Evolutionary conservation across 768 basidiomycete genomes (phyloP).

Genomic region (Lepiota brunneoincarnata): DNA sequence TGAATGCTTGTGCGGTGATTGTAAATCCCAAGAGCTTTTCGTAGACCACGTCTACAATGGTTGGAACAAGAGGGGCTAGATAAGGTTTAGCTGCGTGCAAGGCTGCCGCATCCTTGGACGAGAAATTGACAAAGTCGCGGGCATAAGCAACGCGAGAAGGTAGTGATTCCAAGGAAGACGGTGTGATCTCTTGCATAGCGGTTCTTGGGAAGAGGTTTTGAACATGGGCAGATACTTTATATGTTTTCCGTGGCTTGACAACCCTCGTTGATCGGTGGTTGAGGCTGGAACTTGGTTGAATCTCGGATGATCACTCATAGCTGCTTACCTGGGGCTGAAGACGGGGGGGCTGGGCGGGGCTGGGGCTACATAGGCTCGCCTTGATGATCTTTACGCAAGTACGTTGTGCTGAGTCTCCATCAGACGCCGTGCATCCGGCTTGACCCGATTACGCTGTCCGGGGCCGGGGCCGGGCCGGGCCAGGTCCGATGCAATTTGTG

Average conservation of each 20-base stretch:
- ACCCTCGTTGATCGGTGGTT: background rate
- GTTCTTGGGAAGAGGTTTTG: slow-evolving; percentile 5
- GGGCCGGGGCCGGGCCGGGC: too few species aligned
- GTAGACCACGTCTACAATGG: slow-evolving; percentile 43
- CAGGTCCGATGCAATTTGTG: too few species aligned
- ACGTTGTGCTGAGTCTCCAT: too few species aligned
- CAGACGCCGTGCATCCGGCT: too few species aligned
- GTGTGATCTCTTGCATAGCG: slow-evolving; percentile 25
- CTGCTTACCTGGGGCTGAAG: too few species aligned
- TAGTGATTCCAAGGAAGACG: slow-evolving; percentile 27
- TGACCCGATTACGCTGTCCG: too few species aligned
- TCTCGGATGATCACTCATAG: too few species aligned
- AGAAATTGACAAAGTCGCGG: slow-evolving; percentile 44
- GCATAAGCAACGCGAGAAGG: slow-evolving; percentile 40
- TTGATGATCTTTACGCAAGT: too few species aligned
- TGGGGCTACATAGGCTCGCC: too few species aligned
- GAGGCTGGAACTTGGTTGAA: too few species aligned
- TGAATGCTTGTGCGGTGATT: slow-evolving; percentile 37
- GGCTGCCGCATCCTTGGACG: slow-evolving; percentile 36
- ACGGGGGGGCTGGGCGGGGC: too few species aligned
- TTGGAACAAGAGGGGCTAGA: slow-evolving; percentile 40
- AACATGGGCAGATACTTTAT: background rate
- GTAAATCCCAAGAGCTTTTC: slow-evolving; percentile 40
- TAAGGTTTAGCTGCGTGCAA: slow-evolving; percentile 37
- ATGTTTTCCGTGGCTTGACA: background rate